Conservation (phyloP, 1,284 basidiomycete genomes). For the Pulveroboletus sp. region DNA sequence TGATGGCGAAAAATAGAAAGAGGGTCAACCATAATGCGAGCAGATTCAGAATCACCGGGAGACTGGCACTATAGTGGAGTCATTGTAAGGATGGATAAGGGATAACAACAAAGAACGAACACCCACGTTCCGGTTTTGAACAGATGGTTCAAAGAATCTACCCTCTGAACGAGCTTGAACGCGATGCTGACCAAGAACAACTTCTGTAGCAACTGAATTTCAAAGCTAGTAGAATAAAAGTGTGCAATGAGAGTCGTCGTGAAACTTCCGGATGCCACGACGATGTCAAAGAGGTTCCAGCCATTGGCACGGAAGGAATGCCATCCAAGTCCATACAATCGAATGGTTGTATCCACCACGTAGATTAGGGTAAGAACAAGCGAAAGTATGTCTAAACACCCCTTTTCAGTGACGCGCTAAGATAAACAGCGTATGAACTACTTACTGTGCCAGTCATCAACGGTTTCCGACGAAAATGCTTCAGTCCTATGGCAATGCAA, state of each 20-base stretch:
- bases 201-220: slow-evolving; percentile 82
- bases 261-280: slow-evolving; percentile 83
- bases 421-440: neutral
- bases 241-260: slow-evolving; percentile 81
- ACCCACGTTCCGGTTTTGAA: slow-evolving; percentile 95
- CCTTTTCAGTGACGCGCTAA: slow-evolving; percentile 8
- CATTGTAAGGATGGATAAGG: slow-evolving; percentile 3
- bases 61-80: slow-evolving; percentile 62
- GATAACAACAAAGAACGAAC: neutral
- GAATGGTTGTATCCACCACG: slow-evolving; percentile 76
- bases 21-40: slow-evolving; percentile 89
- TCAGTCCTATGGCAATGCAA: slow-evolving; percentile 63
- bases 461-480: slow-evolving; percentile 60
- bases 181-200: slow-evolving; percentile 92
- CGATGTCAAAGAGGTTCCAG: slow-evolving; percentile 91
- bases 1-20: slow-evolving; percentile 91
- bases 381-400: slow-evolving; percentile 67
- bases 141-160: slow-evolving; percentile 88
- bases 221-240: slow-evolving; percentile 54
- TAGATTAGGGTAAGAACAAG: slow-evolving; percentile 77
- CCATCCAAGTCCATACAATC: slow-evolving; percentile 85
- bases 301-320: slow-evolving; percentile 83
- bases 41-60: slow-evolving; percentile 86
- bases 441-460: slow-evolving; percentile 72
- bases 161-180: slow-evolving; percentile 92